Evolutionary conservation across 129 eudicot genomes (phyloP), one percentile per base, ranked within the genome.

Genomic region (Chrysanthemum makinoi): DNA sequence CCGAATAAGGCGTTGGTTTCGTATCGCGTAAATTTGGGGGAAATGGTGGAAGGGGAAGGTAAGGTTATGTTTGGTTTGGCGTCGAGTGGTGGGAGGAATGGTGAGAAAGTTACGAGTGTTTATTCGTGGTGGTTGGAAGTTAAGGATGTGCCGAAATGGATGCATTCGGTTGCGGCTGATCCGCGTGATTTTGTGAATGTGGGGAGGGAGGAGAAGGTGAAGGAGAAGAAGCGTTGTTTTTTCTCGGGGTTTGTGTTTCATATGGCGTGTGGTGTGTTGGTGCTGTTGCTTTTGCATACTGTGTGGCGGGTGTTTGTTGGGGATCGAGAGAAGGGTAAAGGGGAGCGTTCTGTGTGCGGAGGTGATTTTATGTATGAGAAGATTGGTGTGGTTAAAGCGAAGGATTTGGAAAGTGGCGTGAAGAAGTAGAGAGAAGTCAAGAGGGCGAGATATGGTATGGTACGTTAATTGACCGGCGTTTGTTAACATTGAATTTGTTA

Each of bases 191-290:
- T 61, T 30, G 35, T 30, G 35, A 30, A 30, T 62, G 65, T 63
- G 72, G 54, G 68, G 26, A 11, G 43, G 48, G 65, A 68, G 8
- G 72, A 76, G 77, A 70, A 80, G 47, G 70, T 62, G 46, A 51
- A 30, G 35, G 5, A 30, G 35, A 30, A 30, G 35, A 30, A 30
- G 35, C 35, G 22, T 62, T 81, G 87, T 14, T 69, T 79, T 47
- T 46, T 87, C 62, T 77, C 83, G 16, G 81, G 82, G n/a, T 24
- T 86, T 54, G 30, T 81, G 12, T 79, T 86, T 62, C 68, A 71
- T 66, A 75, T 77, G 6, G 84, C 86, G 17, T 87, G 89, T 77
- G 97, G 86, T n/a, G 86, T 86, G 13, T 75, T 87, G 81, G 80
- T 74, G 16, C 86, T 87, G 0, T 75, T 85, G 66, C 14, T 80